Percentiles rank a stretch among this genome's conserved stretches.
phyloP scores from a whole-genome alignment of 225 moss, liverwort and hornwort species.

The Polytrichum formosum region DNA sequence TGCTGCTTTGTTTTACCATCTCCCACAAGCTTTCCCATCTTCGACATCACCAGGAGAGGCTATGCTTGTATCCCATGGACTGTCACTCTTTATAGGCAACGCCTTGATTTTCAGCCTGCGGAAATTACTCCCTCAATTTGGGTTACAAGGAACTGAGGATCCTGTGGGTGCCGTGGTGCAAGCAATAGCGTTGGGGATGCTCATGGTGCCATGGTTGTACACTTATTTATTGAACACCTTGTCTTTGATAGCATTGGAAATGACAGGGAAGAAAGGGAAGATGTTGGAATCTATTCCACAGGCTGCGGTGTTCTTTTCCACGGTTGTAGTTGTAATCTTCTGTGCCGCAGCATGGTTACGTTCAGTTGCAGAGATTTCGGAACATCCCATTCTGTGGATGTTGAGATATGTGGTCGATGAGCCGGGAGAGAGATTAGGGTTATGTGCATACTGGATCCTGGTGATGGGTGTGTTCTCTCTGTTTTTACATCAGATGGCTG shows the following conservation, averaged over 20 bases:
- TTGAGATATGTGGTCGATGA: slow-evolving; percentile 44
- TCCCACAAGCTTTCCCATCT: slow-evolving; percentile 55
- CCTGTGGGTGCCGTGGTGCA: slow-evolving; percentile 44
- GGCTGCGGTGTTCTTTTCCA: slow-evolving; percentile 37
- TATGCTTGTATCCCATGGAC: slow-evolving; percentile 83
- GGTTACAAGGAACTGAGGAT: slow-evolving; percentile 11
- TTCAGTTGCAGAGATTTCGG: slow-evolving; percentile 28
- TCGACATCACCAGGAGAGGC: slow-evolving; percentile 77
- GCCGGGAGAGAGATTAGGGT: slow-evolving; percentile 41
- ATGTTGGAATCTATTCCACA: slow-evolving; percentile 27
- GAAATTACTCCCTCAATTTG: too few relatives aligned
- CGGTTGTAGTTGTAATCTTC: slow-evolving; percentile 31
- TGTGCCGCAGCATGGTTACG: slow-evolving; percentile 42
- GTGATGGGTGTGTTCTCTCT: slow-evolving; percentile 32
- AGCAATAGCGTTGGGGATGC: slow-evolving; percentile 50
- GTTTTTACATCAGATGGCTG: slow-evolving; percentile 34
- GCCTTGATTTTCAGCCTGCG: too few relatives aligned
- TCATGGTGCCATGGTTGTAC: slow-evolving; percentile 46
- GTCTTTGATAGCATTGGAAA: slow-evolving; percentile 21
- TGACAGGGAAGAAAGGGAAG: slow-evolving; percentile 25
- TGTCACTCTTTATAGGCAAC: slow-evolving; percentile 66
- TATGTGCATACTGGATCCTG: slow-evolving; percentile 51
- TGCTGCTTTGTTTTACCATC: slow-evolving; percentile 46
- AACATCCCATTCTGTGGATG: slow-evolving; percentile 50
- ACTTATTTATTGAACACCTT: slow-evolving; percentile 25